Conservation (phyloP, 441 rosid genomes). For the Geranium incanum region DNA sequence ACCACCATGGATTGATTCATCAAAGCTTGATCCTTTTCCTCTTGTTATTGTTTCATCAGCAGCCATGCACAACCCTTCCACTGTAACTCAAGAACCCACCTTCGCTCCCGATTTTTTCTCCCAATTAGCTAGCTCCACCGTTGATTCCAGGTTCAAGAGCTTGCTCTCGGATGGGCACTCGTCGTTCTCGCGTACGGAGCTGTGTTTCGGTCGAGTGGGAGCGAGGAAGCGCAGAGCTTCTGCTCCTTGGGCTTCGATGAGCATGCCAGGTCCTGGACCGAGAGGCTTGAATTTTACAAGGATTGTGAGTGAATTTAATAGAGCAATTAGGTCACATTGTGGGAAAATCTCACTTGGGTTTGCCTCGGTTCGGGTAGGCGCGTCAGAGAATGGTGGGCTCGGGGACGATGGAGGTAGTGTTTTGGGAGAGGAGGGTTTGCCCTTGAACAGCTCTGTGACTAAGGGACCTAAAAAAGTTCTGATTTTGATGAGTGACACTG, state of each 20-base stretch:
- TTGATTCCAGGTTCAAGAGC: conserved; percentile 31
- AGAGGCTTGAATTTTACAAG: conserved; percentile 29
- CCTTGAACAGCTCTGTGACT: conserved; percentile 39
- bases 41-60: background rate
- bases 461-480: conserved; percentile 62
- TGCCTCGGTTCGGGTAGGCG: conserved; percentile 47
- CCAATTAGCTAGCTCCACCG: conserved; percentile 30
- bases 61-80: conserved; percentile 54
- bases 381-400: conserved; percentile 37
- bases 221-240: conserved; percentile 28
- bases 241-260: conserved; percentile 36
- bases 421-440: conserved; percentile 50
- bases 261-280: conserved; percentile 36
- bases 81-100: conserved; percentile 48
- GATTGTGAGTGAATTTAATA: conserved; percentile 53
- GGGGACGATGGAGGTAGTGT: conserved; percentile 43
- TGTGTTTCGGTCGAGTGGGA: conserved; percentile 36
- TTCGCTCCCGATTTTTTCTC: conserved; percentile 42
- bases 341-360: conserved; percentile 76
- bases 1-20: conserved; percentile 26
- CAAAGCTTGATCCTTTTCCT: background rate
- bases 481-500: conserved; percentile 97
- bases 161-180: conserved; percentile 36
- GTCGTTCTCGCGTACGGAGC: conserved; percentile 38
- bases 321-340: conserved; percentile 53